Conservation (phyloP, 2,329 filamentous ascomycete species). For the Penicillium crustosum region DNA sequence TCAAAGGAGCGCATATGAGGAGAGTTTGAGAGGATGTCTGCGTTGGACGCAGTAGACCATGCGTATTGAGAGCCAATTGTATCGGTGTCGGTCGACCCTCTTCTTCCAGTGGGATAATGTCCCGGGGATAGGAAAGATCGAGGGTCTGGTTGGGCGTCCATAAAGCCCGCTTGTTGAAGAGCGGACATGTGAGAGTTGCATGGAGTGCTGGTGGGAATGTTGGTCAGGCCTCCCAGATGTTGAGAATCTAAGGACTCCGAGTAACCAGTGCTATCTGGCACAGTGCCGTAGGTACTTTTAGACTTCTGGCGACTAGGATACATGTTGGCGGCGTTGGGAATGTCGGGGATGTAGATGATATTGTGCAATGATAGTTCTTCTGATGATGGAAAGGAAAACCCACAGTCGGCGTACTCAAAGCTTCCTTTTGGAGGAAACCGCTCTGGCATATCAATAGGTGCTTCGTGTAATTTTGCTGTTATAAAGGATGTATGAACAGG, state of each 20-base stretch:
- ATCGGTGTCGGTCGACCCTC: constrained; percentile 16
- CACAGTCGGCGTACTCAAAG: constrained; percentile 12
- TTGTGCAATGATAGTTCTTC: not conserved
- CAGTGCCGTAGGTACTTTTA: constrained; percentile 1
- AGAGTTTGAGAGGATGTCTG: constrained; percentile 11
- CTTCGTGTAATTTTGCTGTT: constrained; percentile 1
- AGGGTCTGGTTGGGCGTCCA: constrained; percentile 8
- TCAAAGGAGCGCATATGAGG: constrained; percentile 11
- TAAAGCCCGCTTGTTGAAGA: constrained; percentile 11
- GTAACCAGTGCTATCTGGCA: constrained; percentile 5
- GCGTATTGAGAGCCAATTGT: constrained; percentile 21
- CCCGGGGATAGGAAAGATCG: constrained; percentile 17
- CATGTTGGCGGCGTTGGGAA: constrained; percentile 7
- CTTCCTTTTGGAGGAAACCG: constrained; percentile 4
- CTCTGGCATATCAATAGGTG: constrained; percentile 15
- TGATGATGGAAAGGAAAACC: not conserved
- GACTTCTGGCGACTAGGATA: constrained; percentile 2
- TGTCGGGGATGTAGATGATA: not conserved
- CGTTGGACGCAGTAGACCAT: constrained; percentile 21
- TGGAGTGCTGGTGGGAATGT: constrained; percentile 13
- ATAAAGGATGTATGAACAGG: not conserved
- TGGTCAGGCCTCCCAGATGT: constrained; percentile 9
- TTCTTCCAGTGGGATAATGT: constrained; percentile 14
- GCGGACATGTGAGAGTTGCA: constrained; percentile 1
- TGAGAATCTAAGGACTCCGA: not conserved